Base-by-base conservation (phyloP, 1,139 yeast species). In the Yamadazyma songkhlaensis region DNA sequence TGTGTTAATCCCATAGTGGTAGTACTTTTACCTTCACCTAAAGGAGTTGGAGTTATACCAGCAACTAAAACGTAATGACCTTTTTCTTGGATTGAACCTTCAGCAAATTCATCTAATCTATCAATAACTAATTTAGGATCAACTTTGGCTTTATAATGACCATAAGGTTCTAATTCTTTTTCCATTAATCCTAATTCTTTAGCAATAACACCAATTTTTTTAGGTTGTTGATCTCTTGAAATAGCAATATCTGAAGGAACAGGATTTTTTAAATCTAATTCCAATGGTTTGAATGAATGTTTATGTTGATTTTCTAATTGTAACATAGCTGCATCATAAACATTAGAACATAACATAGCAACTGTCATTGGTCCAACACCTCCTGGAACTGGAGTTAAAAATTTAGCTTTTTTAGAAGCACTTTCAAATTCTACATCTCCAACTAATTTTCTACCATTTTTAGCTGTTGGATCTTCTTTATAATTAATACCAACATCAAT, bases 351-450 rank as follows among this genome's bases (percentile, higher is more conserved):
- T 45, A 84, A 72, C 89, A 83, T 83, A 31, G 89, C 90, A 29
- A 84, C 92, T 23, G 94, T 84, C 94, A 84, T 84, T 49, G 94
- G 94, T 28, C 94, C 94, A 48, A 84, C 94, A 49, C 94, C 94
- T 59, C 94, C 92, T 26, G 94, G 94, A 36, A 84, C 94, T 4
- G 94, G 94, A 6, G 94, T 84, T 38, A 84, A 68, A 50, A 70
- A 78, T 2, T 82, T 66, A 2, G 88, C 84, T 47, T 69, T 72
- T 37, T 71, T 62, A 39, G 67, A 65, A 38, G 82, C 84, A 26
- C 75, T 62, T 36, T 67, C 79, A 53, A 66, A 84, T 48, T 83
- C 89, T 24, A 81, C 92, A 58, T 84, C 94, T 47, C 94, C 94
- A 12, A 84, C 89, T 51, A 84, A 67, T 53, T 71, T 75, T 48